These are phyloP conservation scores for Paraphaeosphaeria sporulosa DNA, from an alignment of 2,329 filamentous ascomycete species.

Conservation along the genomic window DNA sequence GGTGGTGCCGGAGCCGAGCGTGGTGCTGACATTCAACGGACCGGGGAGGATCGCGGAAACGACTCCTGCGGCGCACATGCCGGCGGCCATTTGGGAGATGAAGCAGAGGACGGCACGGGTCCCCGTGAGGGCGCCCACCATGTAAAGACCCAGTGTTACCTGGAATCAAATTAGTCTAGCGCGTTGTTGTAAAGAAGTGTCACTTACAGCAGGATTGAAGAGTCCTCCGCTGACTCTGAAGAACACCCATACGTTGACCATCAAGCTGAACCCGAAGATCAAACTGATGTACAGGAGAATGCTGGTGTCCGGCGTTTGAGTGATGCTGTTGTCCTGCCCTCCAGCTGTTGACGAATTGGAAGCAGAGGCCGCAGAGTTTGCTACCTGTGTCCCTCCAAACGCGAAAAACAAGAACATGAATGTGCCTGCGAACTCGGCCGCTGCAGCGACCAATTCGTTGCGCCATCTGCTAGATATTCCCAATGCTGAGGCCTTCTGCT, in stretches of 20 bases:
- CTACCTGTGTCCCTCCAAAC: constrained; percentile 48
- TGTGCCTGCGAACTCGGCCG: constrained; percentile 50
- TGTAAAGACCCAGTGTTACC: constrained; percentile 48
- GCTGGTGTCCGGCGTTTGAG: constrained; percentile 42
- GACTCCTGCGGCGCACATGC: constrained; percentile 47
- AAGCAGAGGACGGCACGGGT: constrained; percentile 42
- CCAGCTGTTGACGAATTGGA: constrained; percentile 31
- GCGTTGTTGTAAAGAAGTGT: background rate
- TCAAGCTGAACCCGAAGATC: constrained; percentile 48
- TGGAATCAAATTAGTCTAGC: constrained; percentile 13
- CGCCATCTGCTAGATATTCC: constrained; percentile 33
- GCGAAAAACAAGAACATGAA: constrained; percentile 53
- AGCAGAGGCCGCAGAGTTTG: constrained; percentile 40
- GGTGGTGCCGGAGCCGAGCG: constrained; percentile 38
- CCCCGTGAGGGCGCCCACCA: constrained; percentile 38
- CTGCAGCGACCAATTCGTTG: constrained; percentile 46
- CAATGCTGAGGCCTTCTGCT: background rate
- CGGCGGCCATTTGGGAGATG: constrained; percentile 46
- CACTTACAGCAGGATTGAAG: constrained; percentile 51
- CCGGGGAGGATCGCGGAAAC: constrained; percentile 47
- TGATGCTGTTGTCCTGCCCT: constrained; percentile 32
- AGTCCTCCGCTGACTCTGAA: constrained; percentile 49
- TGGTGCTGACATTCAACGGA: constrained; percentile 45
- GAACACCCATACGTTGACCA: constrained; percentile 52
- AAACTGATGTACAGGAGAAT: constrained; percentile 48